Base-by-base conservation (phyloP, 1,139 yeast species). In the Kodamaea sp. region DNA sequence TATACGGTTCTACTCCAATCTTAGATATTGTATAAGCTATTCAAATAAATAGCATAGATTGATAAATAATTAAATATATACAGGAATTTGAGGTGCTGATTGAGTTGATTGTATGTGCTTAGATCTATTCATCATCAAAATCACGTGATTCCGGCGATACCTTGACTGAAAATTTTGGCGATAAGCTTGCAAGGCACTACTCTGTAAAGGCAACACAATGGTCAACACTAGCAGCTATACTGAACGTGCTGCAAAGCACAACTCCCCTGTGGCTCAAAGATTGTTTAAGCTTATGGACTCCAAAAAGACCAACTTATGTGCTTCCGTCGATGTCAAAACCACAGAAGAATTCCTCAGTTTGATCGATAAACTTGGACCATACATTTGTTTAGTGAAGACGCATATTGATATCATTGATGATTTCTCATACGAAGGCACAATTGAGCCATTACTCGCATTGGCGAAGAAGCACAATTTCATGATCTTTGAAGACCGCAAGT, bases 401-500 rank as follows among this genome's bases (percentile, higher is more conserved):
- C 99, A 94, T 57, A 82, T 92, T 40, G 99, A 94, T 60, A 87
- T 90, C 39, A 71, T 94, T 33, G 88, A 83, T 40, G 98, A 94
- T 59, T 94, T 90, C 59, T 67, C 86, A 1, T 83, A 80, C 53
- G 95, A 86, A 38, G 76, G 73, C 1, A 89, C 97, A 1, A 75
- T 92, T 19, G 60, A 61, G 8, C 97, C 97, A 4, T 66, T 94
- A 44, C 61, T 83, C 42, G 78, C 60, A 38, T 67, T 90, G 22
- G 78, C 96, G 7, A 64, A 74, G 47, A 85, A 86, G 55, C 92
- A 89, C 63, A 76, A 83, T 43, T 90, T 90, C 50, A 64, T 92
- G 72, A 83, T 90, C 45, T 90, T 90, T 55, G 98, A 90, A 63
- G 98, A 90, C 63, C 78, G 99, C 47, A 94, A 94, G 66, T 94